Evolutionary conservation across 768 basidiomycete species (phyloP).

Genomic region (Rhizopogon rudus): DNA sequence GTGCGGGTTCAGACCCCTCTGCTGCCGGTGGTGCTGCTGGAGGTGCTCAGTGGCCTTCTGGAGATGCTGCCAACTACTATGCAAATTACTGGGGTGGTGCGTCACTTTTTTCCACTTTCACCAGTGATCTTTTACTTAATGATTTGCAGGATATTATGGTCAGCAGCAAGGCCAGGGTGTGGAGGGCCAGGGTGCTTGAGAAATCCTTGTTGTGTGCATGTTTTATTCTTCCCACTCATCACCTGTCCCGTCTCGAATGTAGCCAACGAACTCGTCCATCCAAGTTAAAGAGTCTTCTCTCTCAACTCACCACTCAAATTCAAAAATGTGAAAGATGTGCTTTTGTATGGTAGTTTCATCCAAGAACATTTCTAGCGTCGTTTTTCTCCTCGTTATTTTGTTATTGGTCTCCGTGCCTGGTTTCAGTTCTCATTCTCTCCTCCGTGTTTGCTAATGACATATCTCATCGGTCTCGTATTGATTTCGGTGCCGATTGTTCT

Average conservation of each 20-base stretch:
- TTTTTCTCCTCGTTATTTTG: slow-evolving; percentile 18
- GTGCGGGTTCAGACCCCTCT: slow-evolving; percentile 51
- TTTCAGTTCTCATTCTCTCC: slow-evolving; percentile 4
- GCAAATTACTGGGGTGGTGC: slow-evolving; percentile 82
- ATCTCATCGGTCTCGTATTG: slow-evolving; percentile 10
- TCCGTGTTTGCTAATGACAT: slow-evolving; percentile 12
- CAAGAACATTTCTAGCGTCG: slow-evolving; percentile 25
- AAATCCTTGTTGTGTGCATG: slow-evolving; percentile 17
- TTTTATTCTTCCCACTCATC: slow-evolving; percentile 20
- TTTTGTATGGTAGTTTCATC: slow-evolving; percentile 26
- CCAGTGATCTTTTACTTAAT: slow-evolving; percentile 1
- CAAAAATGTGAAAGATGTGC: slow-evolving; percentile 26
- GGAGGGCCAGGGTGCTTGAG: slow-evolving; percentile 41
- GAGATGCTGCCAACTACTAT: slow-evolving; percentile 73
- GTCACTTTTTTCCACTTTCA: slow-evolving; percentile 18
- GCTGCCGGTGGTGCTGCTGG: slow-evolving; percentile 45
- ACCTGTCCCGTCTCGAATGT: slow-evolving; percentile 23
- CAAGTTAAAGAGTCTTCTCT: slow-evolving; percentile 19
- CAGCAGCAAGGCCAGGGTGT: slow-evolving; percentile 69
- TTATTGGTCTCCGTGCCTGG: slow-evolving; percentile 9
- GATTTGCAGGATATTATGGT: slow-evolving; percentile 66
- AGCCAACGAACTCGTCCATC: slow-evolving; percentile 22
- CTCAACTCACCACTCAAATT: slow-evolving; percentile 23
- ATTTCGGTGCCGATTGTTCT: slow-evolving; percentile 14
- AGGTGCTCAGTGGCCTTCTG: slow-evolving; percentile 68